phyloP scores from a whole-genome alignment of 2,329 filamentous ascomycete genomes.

The Ophiostoma perfectum region DNA sequence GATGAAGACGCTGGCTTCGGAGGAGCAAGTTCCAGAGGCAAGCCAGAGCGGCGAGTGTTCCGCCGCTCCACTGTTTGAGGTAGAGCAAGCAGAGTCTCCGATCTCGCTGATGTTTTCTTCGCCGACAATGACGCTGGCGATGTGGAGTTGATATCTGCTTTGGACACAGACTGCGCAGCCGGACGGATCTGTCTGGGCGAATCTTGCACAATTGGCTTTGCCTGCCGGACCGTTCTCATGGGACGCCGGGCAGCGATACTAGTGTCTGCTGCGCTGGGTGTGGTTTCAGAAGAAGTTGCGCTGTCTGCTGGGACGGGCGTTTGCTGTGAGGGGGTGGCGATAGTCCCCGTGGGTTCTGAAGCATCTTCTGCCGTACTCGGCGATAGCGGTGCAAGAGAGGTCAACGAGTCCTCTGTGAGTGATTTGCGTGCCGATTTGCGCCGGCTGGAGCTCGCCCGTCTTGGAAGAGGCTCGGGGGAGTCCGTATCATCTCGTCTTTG shows the following conservation, averaged over 20 bases:
- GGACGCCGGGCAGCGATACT: slow-evolving; percentile 21
- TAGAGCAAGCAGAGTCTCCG: not conserved
- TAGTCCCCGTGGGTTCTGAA: not conserved
- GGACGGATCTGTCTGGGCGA: slow-evolving; percentile 5
- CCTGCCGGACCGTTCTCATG: slow-evolving; percentile 19
- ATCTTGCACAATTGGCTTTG: slow-evolving; percentile 6
- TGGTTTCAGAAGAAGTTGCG: not conserved
- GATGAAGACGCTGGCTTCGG: slow-evolving; percentile 38
- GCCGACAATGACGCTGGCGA: not conserved
- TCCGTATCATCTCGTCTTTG: not conserved
- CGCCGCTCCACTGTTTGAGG: slow-evolving; percentile 31
- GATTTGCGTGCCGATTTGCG: not conserved
- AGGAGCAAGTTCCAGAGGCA: slow-evolving; percentile 40
- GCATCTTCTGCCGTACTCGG: slow-evolving; percentile 3
- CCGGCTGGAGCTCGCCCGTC: not conserved
- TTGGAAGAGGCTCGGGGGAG: not conserved
- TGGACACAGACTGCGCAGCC: not conserved
- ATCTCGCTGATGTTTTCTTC: not conserved
- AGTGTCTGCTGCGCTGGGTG: not conserved
- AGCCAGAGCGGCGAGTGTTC: slow-evolving; percentile 42
- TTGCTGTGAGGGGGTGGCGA: not conserved
- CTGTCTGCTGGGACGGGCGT: not conserved
- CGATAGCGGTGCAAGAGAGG: not conserved
- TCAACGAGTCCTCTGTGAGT: not conserved
- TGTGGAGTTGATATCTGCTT: not conserved